These are phyloP conservation scores for Talaromyces sp. DNA, from an alignment of 2,329 filamentous ascomycete genomes.

Conservation along the genomic window DNA sequence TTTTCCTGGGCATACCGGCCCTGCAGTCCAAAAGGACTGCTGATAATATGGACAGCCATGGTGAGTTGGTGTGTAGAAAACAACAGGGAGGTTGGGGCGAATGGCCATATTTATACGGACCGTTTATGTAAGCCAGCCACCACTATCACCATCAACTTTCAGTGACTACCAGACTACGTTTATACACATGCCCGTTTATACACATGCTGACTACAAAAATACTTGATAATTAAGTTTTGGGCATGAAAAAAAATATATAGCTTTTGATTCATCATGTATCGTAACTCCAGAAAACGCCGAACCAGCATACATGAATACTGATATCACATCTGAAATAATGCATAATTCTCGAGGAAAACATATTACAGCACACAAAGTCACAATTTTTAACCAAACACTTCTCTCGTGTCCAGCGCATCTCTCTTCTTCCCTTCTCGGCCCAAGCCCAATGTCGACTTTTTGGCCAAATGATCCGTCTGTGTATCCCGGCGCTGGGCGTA, in stretches of 20 bases:
- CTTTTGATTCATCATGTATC: not conserved
- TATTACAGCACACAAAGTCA: constrained; percentile 1
- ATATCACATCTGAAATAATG: constrained; percentile 26
- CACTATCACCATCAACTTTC: not conserved
- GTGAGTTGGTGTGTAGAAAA: not conserved
- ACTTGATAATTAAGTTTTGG: not conserved
- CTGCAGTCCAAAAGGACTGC: constrained; percentile 18
- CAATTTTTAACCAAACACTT: constrained; percentile 55
- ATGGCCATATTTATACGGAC: not conserved
- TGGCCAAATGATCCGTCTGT: constrained; percentile 65
- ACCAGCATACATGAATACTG: constrained; percentile 1
- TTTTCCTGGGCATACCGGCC: not conserved
- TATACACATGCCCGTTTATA: no score
- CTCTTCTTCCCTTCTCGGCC: constrained; percentile 32
- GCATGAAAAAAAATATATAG: not conserved
- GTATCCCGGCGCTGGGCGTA: constrained; percentile 76
- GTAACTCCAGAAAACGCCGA: not conserved
- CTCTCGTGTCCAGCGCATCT: constrained; percentile 65
- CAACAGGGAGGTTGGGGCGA: not conserved
- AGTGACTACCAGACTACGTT: not conserved
- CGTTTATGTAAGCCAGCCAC: constrained; percentile 9
- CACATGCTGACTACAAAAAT: not conserved
- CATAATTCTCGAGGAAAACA: constrained; percentile 26
- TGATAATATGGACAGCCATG: constrained; percentile 9
- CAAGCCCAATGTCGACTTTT: constrained; percentile 73